Conservation (phyloP, 208 protist genomes). For the Leishmania lainsoni region DNA sequence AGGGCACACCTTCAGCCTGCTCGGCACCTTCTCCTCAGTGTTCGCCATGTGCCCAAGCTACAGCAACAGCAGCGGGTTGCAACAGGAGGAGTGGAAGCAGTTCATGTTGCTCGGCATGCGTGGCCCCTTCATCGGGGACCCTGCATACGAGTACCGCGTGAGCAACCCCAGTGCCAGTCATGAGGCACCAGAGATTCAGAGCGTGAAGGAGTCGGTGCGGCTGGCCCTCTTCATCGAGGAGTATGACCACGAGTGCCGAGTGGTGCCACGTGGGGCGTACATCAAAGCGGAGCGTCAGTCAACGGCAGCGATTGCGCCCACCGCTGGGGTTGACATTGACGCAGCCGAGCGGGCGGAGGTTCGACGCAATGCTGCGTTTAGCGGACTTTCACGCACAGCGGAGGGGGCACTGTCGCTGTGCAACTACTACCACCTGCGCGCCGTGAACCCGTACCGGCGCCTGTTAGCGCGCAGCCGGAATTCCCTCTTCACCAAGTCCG, state of each 20-base stretch:
- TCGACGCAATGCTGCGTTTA: slow-evolving; percentile 57
- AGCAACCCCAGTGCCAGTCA: slow-evolving; percentile 12
- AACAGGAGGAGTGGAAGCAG: slow-evolving; percentile 66
- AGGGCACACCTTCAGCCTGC: slow-evolving; percentile 77
- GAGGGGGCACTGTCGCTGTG: slow-evolving; percentile 64
- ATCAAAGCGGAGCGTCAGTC: slow-evolving; percentile 45
- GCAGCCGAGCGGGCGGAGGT: slow-evolving; percentile 21
- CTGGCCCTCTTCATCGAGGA: slow-evolving; percentile 84
- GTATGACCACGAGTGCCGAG: slow-evolving; percentile 82
- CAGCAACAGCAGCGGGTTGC: slow-evolving; percentile 28
- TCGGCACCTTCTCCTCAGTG: slow-evolving; percentile 76
- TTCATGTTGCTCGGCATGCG: slow-evolving; percentile 66
- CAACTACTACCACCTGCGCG: slow-evolving; percentile 87
- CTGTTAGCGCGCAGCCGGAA: slow-evolving; percentile 52
- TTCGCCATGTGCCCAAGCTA: slow-evolving; percentile 34
- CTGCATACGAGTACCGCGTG: slow-evolving; percentile 88
- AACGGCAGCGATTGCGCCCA: slow-evolving; percentile 18
- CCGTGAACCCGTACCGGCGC: slow-evolving; percentile 66
- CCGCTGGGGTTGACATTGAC: neutral
- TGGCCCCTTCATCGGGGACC: slow-evolving; percentile 82
- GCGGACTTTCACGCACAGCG: slow-evolving; percentile 41
- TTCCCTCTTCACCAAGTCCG: slow-evolving; percentile 50
- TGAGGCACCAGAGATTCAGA: slow-evolving; percentile 6
- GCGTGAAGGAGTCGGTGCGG: slow-evolving; percentile 75
- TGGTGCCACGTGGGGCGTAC: slow-evolving; percentile 84